Conservation (phyloP, 176 grass and related monocot species). For the Puccinellia tenuiflora region DNA sequence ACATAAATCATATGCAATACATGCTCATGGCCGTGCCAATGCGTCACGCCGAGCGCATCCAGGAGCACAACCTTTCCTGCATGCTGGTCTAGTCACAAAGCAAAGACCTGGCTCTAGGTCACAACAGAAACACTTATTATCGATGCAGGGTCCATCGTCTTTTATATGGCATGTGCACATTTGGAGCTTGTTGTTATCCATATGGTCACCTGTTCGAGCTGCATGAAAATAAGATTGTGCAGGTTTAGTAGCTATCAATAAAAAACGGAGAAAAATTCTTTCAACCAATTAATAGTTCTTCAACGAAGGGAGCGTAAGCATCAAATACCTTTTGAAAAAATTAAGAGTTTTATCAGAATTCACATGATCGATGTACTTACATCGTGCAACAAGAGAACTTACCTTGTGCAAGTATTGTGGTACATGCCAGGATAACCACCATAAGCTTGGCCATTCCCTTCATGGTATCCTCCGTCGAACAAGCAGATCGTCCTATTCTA, state of each 20-base stretch:
- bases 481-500: background rate
- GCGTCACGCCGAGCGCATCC: background rate
- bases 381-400: too few species aligned
- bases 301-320: too few species aligned
- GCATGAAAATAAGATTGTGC: background rate
- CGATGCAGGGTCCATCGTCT: background rate
- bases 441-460: background rate
- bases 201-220: background rate
- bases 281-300: too few species aligned
- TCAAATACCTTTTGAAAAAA: too few species aligned
- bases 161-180: background rate
- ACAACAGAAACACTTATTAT: background rate
- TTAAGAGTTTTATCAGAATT: too few species aligned
- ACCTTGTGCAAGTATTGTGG: background rate
- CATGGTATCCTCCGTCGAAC: background rate
- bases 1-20: background rate
- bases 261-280: background rate
- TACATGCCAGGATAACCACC: background rate
- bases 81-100: background rate
- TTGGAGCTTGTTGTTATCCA: background rate
- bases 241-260: background rate
- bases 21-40: background rate
- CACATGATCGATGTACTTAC: too few species aligned
- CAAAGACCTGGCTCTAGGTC: background rate
- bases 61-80: background rate